phyloP scores from a whole-genome alignment of 257 asterid species.

The Striga asiatica region DNA sequence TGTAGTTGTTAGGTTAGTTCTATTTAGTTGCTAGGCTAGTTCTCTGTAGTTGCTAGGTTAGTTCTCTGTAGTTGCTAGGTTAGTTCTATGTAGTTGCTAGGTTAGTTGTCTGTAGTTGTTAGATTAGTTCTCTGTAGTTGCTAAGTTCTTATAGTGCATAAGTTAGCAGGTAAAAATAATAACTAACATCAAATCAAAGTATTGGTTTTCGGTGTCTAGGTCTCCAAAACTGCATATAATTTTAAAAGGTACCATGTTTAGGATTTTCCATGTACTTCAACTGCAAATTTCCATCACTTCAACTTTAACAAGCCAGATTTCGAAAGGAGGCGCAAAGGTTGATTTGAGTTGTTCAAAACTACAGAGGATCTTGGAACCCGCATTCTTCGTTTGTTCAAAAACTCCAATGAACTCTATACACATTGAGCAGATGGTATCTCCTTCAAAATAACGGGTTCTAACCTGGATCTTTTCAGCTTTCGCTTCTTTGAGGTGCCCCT shows the following conservation, averaged over 20 bases:
- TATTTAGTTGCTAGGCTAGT: too few relatives aligned
- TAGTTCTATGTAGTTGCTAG: too few relatives aligned
- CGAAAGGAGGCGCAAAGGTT: constrained; percentile 59
- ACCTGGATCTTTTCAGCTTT: constrained; percentile 42
- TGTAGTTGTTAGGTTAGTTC: too few relatives aligned
- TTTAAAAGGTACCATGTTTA: background rate
- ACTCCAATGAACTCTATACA: constrained; percentile 59
- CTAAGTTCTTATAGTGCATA: background rate
- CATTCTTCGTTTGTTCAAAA: constrained; percentile 66
- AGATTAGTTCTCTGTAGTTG: too few relatives aligned
- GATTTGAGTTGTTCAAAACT: constrained; percentile 54
- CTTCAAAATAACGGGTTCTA: constrained; percentile 50
- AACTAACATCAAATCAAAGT: background rate
- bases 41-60: too few relatives aligned
- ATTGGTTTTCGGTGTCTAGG: too few relatives aligned
- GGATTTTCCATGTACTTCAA: too few relatives aligned
- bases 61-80: too few relatives aligned
- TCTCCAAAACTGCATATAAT: constrained; percentile 4
- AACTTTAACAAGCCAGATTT: constrained; percentile 48
- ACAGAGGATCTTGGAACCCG: constrained; percentile 84
- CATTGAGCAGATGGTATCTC: constrained; percentile 64
- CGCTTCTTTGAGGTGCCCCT: constrained; percentile 45
- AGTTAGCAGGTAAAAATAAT: background rate
- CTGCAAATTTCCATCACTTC: constrained; percentile 11
- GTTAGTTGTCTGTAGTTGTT: too few relatives aligned